A percentile compares a stretch with the other conserved stretches of the same genome.
These are phyloP conservation scores for Dactylonectria estremocensis DNA, from an alignment of 2,329 filamentous ascomycete species.

Conservation along the genomic window DNA sequence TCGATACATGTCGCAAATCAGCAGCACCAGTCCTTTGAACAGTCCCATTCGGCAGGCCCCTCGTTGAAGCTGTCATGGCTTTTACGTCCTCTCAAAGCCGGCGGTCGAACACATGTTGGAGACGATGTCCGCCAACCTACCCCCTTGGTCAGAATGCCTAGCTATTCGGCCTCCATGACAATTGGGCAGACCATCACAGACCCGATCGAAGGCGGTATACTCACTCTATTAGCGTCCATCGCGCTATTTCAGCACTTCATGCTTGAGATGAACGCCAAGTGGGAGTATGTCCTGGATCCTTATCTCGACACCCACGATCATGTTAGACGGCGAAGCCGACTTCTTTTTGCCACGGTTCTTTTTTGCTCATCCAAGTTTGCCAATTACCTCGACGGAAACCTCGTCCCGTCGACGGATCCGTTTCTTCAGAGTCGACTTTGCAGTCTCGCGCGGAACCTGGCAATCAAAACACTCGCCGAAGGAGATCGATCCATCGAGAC, in stretches of 20 bases:
- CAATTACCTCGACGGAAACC: slow-evolving; percentile 17
- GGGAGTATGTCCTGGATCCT: slow-evolving; percentile 31
- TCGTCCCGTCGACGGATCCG: slow-evolving; percentile 8
- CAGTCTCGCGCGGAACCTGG: slow-evolving; percentile 32
- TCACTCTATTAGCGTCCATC: slow-evolving; percentile 11
- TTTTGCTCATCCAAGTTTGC: slow-evolving; percentile 33
- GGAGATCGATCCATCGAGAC: slow-evolving; percentile 36
- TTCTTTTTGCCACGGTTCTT: slow-evolving; percentile 26
- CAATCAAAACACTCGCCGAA: slow-evolving; percentile 27
- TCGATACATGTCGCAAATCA: not conserved
- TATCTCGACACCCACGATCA: slow-evolving; percentile 28
- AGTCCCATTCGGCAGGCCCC: not conserved
- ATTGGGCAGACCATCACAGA: slow-evolving; percentile 32
- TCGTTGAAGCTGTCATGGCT: slow-evolving; percentile 33
- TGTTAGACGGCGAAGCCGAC: slow-evolving; percentile 22
- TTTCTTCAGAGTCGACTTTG: slow-evolving; percentile 35
- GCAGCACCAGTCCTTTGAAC: slow-evolving; percentile 10
- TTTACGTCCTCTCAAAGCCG: slow-evolving; percentile 18
- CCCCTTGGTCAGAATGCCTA: slow-evolving; percentile 33
- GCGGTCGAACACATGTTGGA: not conserved
- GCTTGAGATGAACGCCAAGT: slow-evolving; percentile 33
- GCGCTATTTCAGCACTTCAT: slow-evolving; percentile 31
- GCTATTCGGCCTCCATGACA: slow-evolving; percentile 33
- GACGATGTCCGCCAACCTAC: slow-evolving; percentile 1
- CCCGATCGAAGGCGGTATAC: slow-evolving; percentile 29